These are phyloP conservation scores for Aurifilum marmelostoma DNA, from an alignment of 2,329 filamentous ascomycete species.

Conservation along the genomic window DNA sequence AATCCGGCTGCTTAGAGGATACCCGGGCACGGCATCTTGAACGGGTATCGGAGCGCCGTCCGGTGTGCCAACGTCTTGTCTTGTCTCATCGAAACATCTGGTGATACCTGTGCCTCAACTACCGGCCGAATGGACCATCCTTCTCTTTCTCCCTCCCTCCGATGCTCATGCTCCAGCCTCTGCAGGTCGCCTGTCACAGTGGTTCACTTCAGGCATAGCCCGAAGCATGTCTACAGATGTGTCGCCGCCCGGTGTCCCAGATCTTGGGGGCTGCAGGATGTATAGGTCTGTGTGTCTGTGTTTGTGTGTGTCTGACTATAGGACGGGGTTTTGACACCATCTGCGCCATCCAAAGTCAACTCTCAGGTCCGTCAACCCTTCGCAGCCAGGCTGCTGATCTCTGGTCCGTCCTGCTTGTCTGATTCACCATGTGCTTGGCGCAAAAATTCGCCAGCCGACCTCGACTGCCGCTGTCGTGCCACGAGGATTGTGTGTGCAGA, in stretches of 20 bases:
- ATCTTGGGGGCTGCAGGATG: constrained; percentile 14
- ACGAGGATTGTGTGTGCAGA: no score
- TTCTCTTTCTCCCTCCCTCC: background rate
- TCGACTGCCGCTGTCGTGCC: background rate
- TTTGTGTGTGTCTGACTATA: background rate
- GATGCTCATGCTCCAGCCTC: background rate
- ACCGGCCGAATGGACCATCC: background rate
- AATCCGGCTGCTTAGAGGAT: constrained; percentile 7
- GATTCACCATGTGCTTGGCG: background rate
- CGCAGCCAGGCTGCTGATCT: background rate
- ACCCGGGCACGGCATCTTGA: constrained; percentile 2
- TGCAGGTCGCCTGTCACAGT: constrained; percentile 4
- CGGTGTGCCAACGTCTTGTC: constrained; percentile 6
- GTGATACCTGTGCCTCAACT: background rate
- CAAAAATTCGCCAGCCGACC: background rate
- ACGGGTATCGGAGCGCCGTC: background rate
- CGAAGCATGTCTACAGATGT: constrained; percentile 19
- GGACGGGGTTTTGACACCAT: constrained; percentile 11
- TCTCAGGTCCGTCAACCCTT: background rate
- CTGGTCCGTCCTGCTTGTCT: background rate
- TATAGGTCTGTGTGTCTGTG: background rate
- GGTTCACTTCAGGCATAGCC: constrained; percentile 14
- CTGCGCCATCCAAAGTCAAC: constrained; percentile 17
- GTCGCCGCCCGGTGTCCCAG: constrained; percentile 11
- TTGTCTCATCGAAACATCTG: constrained; percentile 7